Evolutionary conservation across 768 basidiomycete species (phyloP).

Genomic region (Boletus coccyginus): DNA sequence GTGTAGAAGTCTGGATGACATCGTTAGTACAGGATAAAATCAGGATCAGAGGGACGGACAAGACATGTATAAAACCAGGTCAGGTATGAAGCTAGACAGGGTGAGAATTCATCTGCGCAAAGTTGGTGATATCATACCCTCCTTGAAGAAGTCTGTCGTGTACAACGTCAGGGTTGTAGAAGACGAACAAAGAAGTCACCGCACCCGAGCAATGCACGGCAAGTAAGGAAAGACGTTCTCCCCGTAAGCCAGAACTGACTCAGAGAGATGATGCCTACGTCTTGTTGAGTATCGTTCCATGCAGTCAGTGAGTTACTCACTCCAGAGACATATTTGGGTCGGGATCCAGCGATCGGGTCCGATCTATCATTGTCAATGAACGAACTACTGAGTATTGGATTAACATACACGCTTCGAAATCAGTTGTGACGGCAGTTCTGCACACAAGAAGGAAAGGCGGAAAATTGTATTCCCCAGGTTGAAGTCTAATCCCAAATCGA

Average conservation of each 20-base stretch:
- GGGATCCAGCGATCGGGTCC: slow-evolving; percentile 68
- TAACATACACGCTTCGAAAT: slow-evolving; percentile 52
- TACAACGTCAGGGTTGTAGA: background rate
- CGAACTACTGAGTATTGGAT: background rate
- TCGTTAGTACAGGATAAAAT: background rate
- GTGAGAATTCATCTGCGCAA: background rate
- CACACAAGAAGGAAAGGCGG: slow-evolving; percentile 48
- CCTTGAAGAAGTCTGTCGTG: slow-evolving; percentile 41
- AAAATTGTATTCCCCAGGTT: slow-evolving; percentile 57
- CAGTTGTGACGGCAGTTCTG: slow-evolving; percentile 62
- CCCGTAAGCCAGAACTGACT: slow-evolving; percentile 57
- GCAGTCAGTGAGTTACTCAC: slow-evolving; percentile 10
- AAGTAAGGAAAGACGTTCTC: slow-evolving; percentile 46
- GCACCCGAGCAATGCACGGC: slow-evolving; percentile 47
- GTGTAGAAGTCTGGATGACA: slow-evolving; percentile 45
- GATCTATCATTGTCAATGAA: slow-evolving; percentile 31
- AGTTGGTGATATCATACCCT: slow-evolving; percentile 31
- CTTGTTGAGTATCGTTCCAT: background rate
- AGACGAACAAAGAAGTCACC: background rate
- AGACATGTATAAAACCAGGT: slow-evolving; percentile 59
- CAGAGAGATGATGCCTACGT: slow-evolving; percentile 40
- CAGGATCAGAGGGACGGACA: slow-evolving; percentile 36
- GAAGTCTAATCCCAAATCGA: slow-evolving; percentile 38
- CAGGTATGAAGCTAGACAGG: slow-evolving; percentile 49
- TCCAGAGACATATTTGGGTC: slow-evolving; percentile 55